A percentile compares a stretch with the other conserved stretches of the same genome.
These are phyloP conservation scores for Geranium brycei DNA, from an alignment of 345 rosid species.

Conservation along the genomic window DNA sequence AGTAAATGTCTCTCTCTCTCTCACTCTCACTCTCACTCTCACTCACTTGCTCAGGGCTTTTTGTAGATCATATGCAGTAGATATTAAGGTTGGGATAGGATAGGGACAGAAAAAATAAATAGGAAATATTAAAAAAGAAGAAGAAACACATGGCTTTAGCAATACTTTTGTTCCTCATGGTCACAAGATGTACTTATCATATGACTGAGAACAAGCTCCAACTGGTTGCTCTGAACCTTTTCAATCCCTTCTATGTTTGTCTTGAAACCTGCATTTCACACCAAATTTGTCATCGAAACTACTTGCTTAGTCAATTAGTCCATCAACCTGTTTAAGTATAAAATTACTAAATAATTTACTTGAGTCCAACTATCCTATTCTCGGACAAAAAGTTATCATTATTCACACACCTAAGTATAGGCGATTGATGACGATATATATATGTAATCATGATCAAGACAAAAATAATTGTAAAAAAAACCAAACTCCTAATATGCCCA, in stretches of 20 bases:
- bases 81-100: neutral
- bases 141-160: neutral
- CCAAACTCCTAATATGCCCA: too few species aligned
- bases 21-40: neutral
- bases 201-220: conserved; percentile 18
- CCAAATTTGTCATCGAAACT: conserved; percentile 2
- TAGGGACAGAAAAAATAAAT: neutral
- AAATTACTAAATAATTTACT: too few species aligned
- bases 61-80: neutral
- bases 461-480: too few species aligned
- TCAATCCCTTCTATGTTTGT: conserved; percentile 36
- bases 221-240: conserved; percentile 14
- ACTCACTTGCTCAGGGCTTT: neutral
- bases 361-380: too few species aligned
- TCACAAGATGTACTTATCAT: conserved; percentile 1
- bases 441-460: too few species aligned
- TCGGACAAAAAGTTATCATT: too few species aligned
- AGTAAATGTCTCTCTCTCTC: too few species aligned
- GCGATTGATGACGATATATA: too few species aligned
- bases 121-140: too few species aligned
- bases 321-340: neutral
- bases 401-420: too few species aligned
- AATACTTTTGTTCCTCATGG: neutral
- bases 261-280: conserved; percentile 54
- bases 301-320: too few species aligned